phyloP scores from a whole-genome alignment of 2,329 filamentous ascomycete species.

The Chrysosporium queenslandicum region DNA sequence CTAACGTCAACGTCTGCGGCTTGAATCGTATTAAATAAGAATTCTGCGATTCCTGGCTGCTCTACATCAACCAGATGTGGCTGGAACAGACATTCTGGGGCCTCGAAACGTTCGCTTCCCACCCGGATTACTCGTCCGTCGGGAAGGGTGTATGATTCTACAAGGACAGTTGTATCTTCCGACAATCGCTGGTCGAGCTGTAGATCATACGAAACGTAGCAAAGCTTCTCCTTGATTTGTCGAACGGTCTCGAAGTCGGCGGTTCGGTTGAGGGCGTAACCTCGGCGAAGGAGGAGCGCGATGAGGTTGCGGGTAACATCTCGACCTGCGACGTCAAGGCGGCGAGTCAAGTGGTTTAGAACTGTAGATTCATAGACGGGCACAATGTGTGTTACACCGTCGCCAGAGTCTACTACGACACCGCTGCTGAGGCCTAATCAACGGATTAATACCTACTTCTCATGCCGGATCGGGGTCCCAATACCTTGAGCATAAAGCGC shows the following conservation, averaged over 20 bases:
- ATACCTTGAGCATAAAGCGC: conserved; percentile 89
- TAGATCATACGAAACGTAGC: conserved; percentile 97
- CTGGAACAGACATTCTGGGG: conserved; percentile 96
- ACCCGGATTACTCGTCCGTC: conserved; percentile 94
- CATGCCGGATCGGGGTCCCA: not conserved
- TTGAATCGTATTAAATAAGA: conserved; percentile 98
- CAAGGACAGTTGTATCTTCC: conserved; percentile 92
- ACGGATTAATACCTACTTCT: no score
- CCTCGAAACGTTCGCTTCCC: conserved; percentile 94
- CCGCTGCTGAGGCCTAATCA: conserved; percentile 66
- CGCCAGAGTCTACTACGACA: conserved; percentile 97
- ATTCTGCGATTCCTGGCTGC: conserved; percentile 90
- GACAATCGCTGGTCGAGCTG: conserved; percentile 91
- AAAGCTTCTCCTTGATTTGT: conserved; percentile 99
- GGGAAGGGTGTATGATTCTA: conserved; percentile 94
- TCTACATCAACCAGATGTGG: conserved; percentile 96
- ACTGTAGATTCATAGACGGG: conserved; percentile 98
- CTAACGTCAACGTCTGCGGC: conserved; percentile 90
- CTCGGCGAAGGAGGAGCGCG: conserved; percentile 80
- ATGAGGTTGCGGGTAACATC: conserved; percentile 99
- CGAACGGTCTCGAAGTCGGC: conserved; percentile 98
- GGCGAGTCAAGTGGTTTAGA: conserved; percentile 87
- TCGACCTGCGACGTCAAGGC: conserved; percentile 88
- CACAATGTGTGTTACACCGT: conserved; percentile 97
- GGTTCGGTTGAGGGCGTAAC: conserved; percentile 94